Base-by-base conservation (phyloP, 2,329 filamentous ascomycete species). In the Cladophialophora bantiana region DNA sequence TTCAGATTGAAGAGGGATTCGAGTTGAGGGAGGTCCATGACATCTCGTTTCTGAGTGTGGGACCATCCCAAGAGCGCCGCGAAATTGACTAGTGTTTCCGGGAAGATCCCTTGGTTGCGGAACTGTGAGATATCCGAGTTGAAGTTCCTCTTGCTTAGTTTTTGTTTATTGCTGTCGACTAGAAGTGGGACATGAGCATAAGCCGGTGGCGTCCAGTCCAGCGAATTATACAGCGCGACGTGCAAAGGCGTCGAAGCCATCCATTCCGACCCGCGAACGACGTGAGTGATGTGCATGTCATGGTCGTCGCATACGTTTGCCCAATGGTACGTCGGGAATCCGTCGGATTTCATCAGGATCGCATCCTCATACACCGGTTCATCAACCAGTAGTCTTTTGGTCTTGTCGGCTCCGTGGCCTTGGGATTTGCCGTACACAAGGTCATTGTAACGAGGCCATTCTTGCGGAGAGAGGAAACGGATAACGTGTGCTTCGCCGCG, bases 241-340 rank as follows among this genome's bases (percentile, higher is more conserved):
- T 91, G 89, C 75, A 90, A 91, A 0, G 94, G 93, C 0, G 95
- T 98, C 0, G 94, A 97, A 38, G 94, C 88, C 80, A 99, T 90
- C 95, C 95, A 99, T 85, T 99, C 95, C 32, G 90, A 90, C 61
- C 94, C 95, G 50, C 95, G 89, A 66, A 99, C 91, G 13, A 99
- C 95, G 78, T 98, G 94, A 0, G 94, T 97, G 72, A 99, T 96
- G 67, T 92, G 82, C 95, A 99, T 99, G 67, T 90, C 83, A 77
- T 97, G 92, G 75, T 99, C 95, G 75, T 99, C 95, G 4, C 99
- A 90, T 7, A 99, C 94, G 75, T 98, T 99, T 4, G 95, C 95
- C 68, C 99, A 89, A 78, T 99, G 95, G 75, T 99, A 99, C 0
- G 96, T 99, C 0, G 95, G 95, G 70, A 91, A 91, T 0, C 93